A percentile compares a stretch with the other conserved stretches of the same genome.
phyloP scores from a whole-genome alignment of 257 asterid genomes.

The Eucommia ulmoides region DNA sequence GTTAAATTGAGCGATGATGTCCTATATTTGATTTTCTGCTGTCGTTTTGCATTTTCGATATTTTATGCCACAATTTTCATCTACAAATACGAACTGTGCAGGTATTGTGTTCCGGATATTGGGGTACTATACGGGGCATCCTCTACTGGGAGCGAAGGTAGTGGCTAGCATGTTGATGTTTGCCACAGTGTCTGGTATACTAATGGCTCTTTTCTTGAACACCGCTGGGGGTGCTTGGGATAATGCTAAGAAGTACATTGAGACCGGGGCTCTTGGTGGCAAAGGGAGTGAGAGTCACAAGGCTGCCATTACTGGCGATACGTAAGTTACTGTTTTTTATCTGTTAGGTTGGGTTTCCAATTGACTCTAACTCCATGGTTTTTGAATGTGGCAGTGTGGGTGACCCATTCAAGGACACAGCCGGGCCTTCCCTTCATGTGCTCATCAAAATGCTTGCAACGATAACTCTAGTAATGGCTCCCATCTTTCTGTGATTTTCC shows the following conservation, averaged over 20 bases:
- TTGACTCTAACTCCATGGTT: not conserved
- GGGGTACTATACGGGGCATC: conserved; percentile 89
- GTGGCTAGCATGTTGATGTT: conserved; percentile 96
- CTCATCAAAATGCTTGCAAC: conserved; percentile 98
- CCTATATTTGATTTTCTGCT: too few relatives aligned
- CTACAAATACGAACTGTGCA: too few relatives aligned
- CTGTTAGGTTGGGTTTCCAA: too few relatives aligned
- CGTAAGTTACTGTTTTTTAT: conserved; percentile 39
- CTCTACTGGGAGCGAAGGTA: conserved; percentile 96
- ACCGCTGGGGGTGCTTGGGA: conserved; percentile 99
- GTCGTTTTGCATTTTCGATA: too few relatives aligned
- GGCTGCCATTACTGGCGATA: conserved; percentile 96
- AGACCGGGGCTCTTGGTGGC: conserved; percentile 97
- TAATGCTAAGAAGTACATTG: conserved; percentile 95
- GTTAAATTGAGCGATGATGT: too few relatives aligned
- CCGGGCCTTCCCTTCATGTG: conserved; percentile 96
- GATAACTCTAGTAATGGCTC: conserved; percentile 98
- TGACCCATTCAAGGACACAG: conserved; percentile 97
- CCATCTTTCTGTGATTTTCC: conserved; percentile 82
- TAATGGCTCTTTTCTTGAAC: conserved; percentile 97
- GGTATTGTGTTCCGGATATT: conserved; percentile 75
- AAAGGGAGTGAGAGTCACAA: conserved; percentile 96
- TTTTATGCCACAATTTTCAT: too few relatives aligned
- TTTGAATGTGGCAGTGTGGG: conserved; percentile 57
- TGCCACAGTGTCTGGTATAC: conserved; percentile 94